Percentiles rank a stretch among this genome's conserved stretches.
phyloP scores from a whole-genome alignment of 2,329 filamentous ascomycete species.

The Dothideomycetes sp. region DNA sequence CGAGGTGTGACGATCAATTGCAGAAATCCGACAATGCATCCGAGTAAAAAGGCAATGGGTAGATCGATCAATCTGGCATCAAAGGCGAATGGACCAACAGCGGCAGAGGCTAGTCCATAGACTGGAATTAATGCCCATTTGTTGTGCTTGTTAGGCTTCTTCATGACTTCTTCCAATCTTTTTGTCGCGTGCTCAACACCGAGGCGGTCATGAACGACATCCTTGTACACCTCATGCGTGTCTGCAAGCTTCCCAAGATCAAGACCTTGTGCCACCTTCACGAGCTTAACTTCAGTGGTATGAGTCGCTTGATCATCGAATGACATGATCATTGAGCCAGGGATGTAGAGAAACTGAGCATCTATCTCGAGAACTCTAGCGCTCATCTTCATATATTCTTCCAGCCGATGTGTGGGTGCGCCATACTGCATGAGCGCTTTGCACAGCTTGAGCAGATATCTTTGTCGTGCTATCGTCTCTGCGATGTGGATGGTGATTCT shows the following conservation, averaged over 20 bases:
- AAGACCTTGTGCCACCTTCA: slow-evolving; percentile 56
- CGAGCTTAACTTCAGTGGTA: slow-evolving; percentile 69
- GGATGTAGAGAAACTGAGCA: slow-evolving; percentile 80
- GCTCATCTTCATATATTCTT: slow-evolving; percentile 87
- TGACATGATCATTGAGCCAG: slow-evolving; percentile 87
- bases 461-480: slow-evolving; percentile 65
- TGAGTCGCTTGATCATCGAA: slow-evolving; percentile 67
- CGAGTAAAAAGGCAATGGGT: slow-evolving; percentile 65
- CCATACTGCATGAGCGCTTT: slow-evolving; percentile 81
- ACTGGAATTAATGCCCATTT: slow-evolving; percentile 45
- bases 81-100: slow-evolving; percentile 72
- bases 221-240: slow-evolving; percentile 67
- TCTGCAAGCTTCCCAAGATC: slow-evolving; percentile 65
- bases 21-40: slow-evolving; percentile 60
- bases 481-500: slow-evolving; percentile 51
- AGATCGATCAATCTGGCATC: slow-evolving; percentile 66
- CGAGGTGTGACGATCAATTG: slow-evolving; percentile 64
- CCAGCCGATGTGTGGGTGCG: slow-evolving; percentile 79
- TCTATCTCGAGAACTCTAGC: slow-evolving; percentile 82
- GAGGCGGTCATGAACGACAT: slow-evolving; percentile 68
- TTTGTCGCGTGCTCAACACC: slow-evolving; percentile 58
- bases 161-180: slow-evolving; percentile 51
- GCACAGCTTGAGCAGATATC: slow-evolving; percentile 76
- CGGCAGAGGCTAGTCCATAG: slow-evolving; percentile 65
- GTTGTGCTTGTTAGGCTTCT: slow-evolving; percentile 43